Evolutionary conservation across 208 protist genomes (phyloP).

Genomic region (Crithidia thermophila): DNA sequence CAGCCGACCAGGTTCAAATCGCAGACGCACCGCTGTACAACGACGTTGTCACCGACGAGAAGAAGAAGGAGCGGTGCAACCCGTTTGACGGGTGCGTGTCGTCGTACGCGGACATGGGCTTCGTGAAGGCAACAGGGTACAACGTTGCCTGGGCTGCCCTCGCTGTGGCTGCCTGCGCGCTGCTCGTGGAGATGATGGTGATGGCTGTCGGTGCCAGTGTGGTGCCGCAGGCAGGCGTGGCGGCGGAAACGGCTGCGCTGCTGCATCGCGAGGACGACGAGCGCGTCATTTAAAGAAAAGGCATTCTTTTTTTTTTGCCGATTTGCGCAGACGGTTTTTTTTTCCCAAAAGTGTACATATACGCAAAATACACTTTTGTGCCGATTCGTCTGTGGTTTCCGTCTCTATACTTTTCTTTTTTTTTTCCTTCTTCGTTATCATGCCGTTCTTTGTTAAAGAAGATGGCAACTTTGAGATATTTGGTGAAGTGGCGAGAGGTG

Average conservation of each 20-base stretch:
- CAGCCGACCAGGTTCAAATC: neutral
- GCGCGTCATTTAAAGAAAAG: slow-evolving; percentile 13
- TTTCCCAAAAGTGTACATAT: too few relatives aligned
- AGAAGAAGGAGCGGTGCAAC: slow-evolving; percentile 17
- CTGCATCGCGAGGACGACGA: slow-evolving; percentile 21
- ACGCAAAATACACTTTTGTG: neutral
- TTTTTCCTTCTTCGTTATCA: neutral
- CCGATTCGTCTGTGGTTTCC: neutral
- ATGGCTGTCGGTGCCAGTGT: slow-evolving; percentile 8
- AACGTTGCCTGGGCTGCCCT: slow-evolving; percentile 1
- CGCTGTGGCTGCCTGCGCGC: neutral
- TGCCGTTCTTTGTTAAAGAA: neutral
- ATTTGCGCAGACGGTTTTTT: neutral
- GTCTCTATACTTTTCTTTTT: neutral
- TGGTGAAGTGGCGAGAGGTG: too few relatives aligned
- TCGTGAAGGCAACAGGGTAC: slow-evolving; percentile 19
- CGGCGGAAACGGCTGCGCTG: slow-evolving; percentile 38
- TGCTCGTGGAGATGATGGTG: slow-evolving; percentile 17
- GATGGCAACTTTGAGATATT: too few relatives aligned
- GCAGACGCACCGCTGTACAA: neutral
- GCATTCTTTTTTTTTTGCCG: too few relatives aligned
- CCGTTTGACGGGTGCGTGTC: slow-evolving; percentile 34
- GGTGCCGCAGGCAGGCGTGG: slow-evolving; percentile 20
- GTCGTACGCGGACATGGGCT: slow-evolving; percentile 40
- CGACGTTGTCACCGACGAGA: neutral